A percentile compares a stretch with the other conserved stretches of the same genome.
Evolutionary conservation across 345 rosid genomes (phyloP).

Genomic region (Brassica nigra): DNA sequence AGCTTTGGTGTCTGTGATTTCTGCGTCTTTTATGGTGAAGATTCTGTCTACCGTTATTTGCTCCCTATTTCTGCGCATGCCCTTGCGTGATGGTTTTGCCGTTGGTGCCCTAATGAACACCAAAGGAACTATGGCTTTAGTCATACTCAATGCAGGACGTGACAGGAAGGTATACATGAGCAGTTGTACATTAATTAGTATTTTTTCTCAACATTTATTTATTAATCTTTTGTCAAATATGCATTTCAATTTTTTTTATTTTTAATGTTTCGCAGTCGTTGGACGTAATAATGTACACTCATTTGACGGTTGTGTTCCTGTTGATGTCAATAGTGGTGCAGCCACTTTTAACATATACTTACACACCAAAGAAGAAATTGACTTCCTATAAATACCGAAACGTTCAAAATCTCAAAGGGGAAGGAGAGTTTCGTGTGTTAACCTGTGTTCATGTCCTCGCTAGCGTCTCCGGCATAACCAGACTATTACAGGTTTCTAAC

Average conservation of each 20-base stretch:
- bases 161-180: slow-evolving; percentile 24
- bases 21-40: slow-evolving; percentile 42
- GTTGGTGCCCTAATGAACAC: slow-evolving; percentile 68
- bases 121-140: slow-evolving; percentile 59
- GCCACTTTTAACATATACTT: slow-evolving; percentile 39
- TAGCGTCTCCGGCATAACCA: slow-evolving; percentile 44
- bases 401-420: slow-evolving; percentile 40
- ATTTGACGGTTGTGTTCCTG: slow-evolving; percentile 40
- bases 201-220: too few relatives aligned
- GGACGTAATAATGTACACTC: slow-evolving; percentile 44
- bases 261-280: slow-evolving; percentile 2
- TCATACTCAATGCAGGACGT: slow-evolving; percentile 54
- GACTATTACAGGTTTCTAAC: slow-evolving; percentile 48
- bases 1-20: slow-evolving; percentile 16
- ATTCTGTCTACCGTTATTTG: slow-evolving; percentile 43
- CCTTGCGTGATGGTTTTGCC: slow-evolving; percentile 45
- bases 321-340: slow-evolving; percentile 49
- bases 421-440: slow-evolving; percentile 47
- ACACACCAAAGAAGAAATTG: slow-evolving; percentile 36
- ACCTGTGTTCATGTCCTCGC: slow-evolving; percentile 43
- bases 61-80: slow-evolving; percentile 33
- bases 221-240: too few relatives aligned
- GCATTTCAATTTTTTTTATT: too few relatives aligned
- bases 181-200: too few relatives aligned
- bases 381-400: slow-evolving; percentile 45